Evolutionary conservation across 768 basidiomycete genomes (phyloP), one percentile per base, ranked within the genome.

Genomic region (Boletus pseudo-olivaceus): DNA sequence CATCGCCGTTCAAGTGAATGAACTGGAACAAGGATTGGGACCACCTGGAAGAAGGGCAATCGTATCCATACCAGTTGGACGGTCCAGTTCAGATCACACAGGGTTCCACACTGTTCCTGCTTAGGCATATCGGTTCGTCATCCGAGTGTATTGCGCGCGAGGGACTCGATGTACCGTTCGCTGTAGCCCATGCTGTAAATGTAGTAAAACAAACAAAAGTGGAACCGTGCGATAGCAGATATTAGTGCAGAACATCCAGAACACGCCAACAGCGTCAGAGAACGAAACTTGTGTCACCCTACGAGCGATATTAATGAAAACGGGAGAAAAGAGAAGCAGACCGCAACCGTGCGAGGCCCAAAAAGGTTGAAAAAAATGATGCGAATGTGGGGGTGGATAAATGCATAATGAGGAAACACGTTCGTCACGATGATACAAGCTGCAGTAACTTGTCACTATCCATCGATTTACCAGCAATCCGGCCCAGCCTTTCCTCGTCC

Each of bases 391-490:
- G 41, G n/a, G 32, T 51, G 55, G 45, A 50, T 47, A 53, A 44
- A 65, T 57, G 63, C 57, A 53, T 56, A 45, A 34, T 48, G 38
- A 37, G 15, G 20, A 37, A 45, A 49, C 12, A 23, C 38, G 53
- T 54, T 42, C 51, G 32, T 62, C 58, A 68, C 19, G 58, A 84
- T 69, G 79, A 77, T 67, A 86, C 70, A 41, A 87, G 76, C 58
- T 64, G 72, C 64, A 85, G 75, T 67, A 90, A 76, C 67, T 78
- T 81, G 64, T 82, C 81, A 51, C 76, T 74, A 59, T 85, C 82
- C 73, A 70, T 65, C 30, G 82, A 83, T 75, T 87, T 88, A 46
- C 78, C 74, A 33, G 82, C 80, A 51, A 90, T 74, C 42, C 78
- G 81, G 53, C 72, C 68, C 45, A 78, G 76, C 48, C 78, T 76